Evolutionary conservation across 495 filamentous ascomycete genomes (phyloP), one percentile per base, ranked within the genome.

Genomic region (Barbatosphaeria neglecta): DNA sequence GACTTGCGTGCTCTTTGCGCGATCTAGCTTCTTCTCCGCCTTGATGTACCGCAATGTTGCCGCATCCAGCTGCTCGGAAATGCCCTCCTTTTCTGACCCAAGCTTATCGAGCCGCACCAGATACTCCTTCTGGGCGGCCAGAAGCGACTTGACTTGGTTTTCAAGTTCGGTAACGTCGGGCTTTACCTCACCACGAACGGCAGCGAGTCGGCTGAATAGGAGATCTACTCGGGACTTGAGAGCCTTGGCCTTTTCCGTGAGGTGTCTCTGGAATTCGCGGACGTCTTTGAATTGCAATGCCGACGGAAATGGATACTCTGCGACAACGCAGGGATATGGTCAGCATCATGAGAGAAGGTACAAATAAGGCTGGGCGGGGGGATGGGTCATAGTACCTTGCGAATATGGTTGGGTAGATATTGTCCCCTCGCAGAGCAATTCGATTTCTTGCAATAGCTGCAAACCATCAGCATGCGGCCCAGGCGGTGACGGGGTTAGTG

Each of bases 41-140:
- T 89, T 82, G 76, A 96, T 86, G 53, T 93, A 95, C 45, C 92
- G 82, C 31, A 90, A 68, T 3, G 87, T 90, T 4, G 92, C 90
- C 44, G 73, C 78, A 50, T 95, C 87, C 10, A 95, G 70, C 43
- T 87, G 82, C 41, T 88, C 84, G 39, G 83, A 84, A 11, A 93
- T 72, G 51, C 85, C 79, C 41, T 94, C 81, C 52, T 92, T 90
- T 51, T 96, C 89, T 8, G 79, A 66, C 25, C 81, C 70, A 2
- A 87, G 70, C 44, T 81, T 78, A 48, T 92, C 87, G 40, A 94
- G 65, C 53, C 92, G 84, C 10, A 80, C 70, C 11, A 82, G 73
- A 48, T 86, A 78, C 31, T 79, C 80, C 59, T 97, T 97, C 56
- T 98, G 84, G 27, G 75, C 72, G 6, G 86, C 83, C 38, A 97